Conservation (phyloP, 1,139 yeast species). For the Arxiozyma heterogenica region DNA sequence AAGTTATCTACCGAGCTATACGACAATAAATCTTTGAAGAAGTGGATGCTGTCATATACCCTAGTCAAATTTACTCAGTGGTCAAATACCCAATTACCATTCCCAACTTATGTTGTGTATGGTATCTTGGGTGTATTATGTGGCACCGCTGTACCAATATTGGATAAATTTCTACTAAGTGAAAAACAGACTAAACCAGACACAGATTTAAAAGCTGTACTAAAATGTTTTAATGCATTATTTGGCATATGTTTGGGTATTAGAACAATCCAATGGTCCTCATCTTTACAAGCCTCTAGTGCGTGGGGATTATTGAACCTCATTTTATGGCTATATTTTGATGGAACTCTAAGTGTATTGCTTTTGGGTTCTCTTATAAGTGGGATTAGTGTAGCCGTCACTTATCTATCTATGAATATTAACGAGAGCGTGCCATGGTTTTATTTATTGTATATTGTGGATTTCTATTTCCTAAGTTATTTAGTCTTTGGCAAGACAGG, state of each 20-base stretch:
- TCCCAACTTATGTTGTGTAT: slow-evolving; percentile 30
- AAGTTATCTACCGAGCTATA: slow-evolving; percentile 8
- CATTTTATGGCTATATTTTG: slow-evolving; percentile 71
- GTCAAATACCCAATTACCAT: slow-evolving; percentile 9
- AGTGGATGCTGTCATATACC: slow-evolving; percentile 10
- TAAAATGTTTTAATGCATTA: slow-evolving; percentile 64
- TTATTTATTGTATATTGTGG: slow-evolving; percentile 26
- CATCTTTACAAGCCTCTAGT: slow-evolving; percentile 64
- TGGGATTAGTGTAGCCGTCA: background rate
- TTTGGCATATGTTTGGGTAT: slow-evolving; percentile 80
- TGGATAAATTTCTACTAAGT: slow-evolving; percentile 37
- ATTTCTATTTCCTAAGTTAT: slow-evolving; percentile 58
- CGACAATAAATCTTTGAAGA: slow-evolving; percentile 8
- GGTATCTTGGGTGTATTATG: slow-evolving; percentile 53
- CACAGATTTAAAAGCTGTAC: slow-evolving; percentile 37
- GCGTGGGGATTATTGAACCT: slow-evolving; percentile 73
- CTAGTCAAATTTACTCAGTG: slow-evolving; percentile 18
- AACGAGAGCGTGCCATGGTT: slow-evolving; percentile 61
- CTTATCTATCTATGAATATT: slow-evolving; percentile 25
- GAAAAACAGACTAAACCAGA: slow-evolving; percentile 6
- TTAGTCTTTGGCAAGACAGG: slow-evolving; percentile 67
- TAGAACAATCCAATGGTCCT: slow-evolving; percentile 70
- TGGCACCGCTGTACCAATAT: slow-evolving; percentile 53
- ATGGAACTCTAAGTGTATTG: slow-evolving; percentile 64
- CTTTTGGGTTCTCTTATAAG: slow-evolving; percentile 35